Percentiles rank a stretch among this genome's conserved stretches.
Conservation (phyloP, 306 rosid species). For the Inga leiocalycina region DNA sequence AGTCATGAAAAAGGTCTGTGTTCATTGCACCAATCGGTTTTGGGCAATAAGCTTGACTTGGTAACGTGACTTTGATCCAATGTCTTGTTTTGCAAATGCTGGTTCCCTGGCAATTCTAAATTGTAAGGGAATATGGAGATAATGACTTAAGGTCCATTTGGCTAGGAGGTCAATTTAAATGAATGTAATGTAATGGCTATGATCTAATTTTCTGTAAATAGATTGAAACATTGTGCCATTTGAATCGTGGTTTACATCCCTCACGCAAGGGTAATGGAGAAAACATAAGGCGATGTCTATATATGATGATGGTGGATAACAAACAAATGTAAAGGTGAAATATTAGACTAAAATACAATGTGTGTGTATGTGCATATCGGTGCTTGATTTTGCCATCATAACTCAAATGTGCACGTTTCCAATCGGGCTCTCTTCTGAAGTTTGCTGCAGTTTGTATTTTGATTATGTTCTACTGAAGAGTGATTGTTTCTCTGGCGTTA, state of each 20-base stretch:
- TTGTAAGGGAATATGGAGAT: constrained; percentile 19
- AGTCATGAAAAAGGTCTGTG: constrained; percentile 93
- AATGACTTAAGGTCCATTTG: background rate
- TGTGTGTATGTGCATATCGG: background rate
- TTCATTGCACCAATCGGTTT: constrained; percentile 20
- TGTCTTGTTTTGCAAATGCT: constrained; percentile 12
- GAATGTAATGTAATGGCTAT: background rate
- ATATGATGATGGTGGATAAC: background rate
- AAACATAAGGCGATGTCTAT: background rate
- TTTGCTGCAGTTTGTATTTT: background rate
- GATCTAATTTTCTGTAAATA: background rate
- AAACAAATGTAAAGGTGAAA: background rate
- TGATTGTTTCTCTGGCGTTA: background rate
- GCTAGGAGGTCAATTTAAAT: background rate
- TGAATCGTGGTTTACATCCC: background rate
- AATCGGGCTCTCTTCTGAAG: background rate
- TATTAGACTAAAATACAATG: background rate
- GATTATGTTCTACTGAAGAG: background rate
- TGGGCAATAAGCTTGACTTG: background rate
- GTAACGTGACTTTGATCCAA: constrained; percentile 4
- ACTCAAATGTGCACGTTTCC: background rate
- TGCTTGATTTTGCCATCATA: background rate
- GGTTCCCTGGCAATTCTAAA: background rate
- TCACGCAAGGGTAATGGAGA: background rate
- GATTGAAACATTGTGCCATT: background rate